Evolutionary conservation across 768 basidiomycete species (phyloP).

Genomic region (Mycena latifolia): DNA sequence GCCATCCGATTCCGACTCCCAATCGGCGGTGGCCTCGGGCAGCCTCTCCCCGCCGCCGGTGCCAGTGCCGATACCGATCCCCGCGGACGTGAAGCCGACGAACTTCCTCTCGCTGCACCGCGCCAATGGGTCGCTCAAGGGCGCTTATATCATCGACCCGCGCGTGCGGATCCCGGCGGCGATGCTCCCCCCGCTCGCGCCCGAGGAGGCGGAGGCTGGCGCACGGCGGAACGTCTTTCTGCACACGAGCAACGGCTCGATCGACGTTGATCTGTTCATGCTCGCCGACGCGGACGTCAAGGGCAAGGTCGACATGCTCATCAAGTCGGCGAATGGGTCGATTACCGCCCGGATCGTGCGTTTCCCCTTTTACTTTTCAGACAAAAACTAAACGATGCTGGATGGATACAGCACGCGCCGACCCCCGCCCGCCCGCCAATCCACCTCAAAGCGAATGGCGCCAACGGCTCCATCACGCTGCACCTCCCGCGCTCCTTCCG

Average conservation of each 20-base stretch:
- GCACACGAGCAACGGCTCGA: conserved; percentile 46
- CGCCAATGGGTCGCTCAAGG: conserved; percentile 46
- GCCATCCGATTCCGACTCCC: background rate
- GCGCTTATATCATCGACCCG: conserved; percentile 59
- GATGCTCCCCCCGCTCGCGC: conserved; percentile 55
- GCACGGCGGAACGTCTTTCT: conserved; percentile 55
- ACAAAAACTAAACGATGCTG: background rate
- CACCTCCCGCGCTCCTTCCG: conserved; percentile 56
- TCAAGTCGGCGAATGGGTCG: conserved; percentile 44
- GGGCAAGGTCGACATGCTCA: conserved; percentile 30
- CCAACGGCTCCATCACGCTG: conserved; percentile 50
- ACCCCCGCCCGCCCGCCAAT: conserved; percentile 40
- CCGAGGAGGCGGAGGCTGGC: conserved; percentile 50
- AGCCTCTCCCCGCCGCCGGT: background rate
- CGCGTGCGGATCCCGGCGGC: conserved; percentile 51
- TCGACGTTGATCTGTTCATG: conserved; percentile 57
- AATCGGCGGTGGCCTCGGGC: too few species aligned
- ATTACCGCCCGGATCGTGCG: conserved; percentile 34
- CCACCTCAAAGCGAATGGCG: conserved; percentile 38
- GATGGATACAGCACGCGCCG: conserved; percentile 12
- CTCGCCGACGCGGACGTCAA: conserved; percentile 32
- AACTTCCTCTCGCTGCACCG: conserved; percentile 49
- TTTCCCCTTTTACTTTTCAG: background rate
- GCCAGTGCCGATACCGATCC: background rate
- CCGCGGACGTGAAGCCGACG: conserved; percentile 41